phyloP scores from a whole-genome alignment of 1,284 basidiomycete genomes.

The Testicularia cyperi region DNA sequence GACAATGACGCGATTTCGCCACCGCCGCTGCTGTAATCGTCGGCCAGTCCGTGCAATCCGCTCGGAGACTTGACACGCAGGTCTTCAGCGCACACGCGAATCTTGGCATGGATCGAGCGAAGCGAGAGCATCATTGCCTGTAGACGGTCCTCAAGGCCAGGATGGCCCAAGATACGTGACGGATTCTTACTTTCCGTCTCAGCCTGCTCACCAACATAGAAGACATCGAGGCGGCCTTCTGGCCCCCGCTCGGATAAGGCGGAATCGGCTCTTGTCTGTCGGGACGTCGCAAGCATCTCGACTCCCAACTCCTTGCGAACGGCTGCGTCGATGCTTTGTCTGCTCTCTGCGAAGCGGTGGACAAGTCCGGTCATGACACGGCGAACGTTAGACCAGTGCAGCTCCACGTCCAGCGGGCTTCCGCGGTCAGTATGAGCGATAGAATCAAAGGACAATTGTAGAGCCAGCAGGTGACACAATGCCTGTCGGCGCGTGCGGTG shows the following conservation, averaged over 20 bases:
- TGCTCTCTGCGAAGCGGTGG: neutral
- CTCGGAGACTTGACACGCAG: conserved; percentile 26
- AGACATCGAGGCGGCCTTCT: too few relatives aligned
- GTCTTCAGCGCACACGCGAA: conserved; percentile 53
- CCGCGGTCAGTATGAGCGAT: neutral
- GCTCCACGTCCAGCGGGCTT: neutral
- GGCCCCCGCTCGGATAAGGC: too few relatives aligned
- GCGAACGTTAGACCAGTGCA: neutral
- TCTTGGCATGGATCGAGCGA: conserved; percentile 57
- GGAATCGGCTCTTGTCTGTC: too few relatives aligned
- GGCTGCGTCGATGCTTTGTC: neutral
- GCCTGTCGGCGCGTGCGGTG: conserved; percentile 37
- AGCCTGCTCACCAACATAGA: too few relatives aligned
- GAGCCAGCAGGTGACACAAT: conserved; percentile 44
- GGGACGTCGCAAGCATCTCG: conserved; percentile 4
- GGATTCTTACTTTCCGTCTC: too few relatives aligned
- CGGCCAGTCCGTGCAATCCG: conserved; percentile 41
- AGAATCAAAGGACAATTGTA: conserved; percentile 7
- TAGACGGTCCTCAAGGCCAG: conserved; percentile 48
- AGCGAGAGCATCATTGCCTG: conserved; percentile 47
- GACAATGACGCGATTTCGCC: too few relatives aligned
- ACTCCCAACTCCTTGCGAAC: conserved; percentile 19
- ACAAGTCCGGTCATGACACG: neutral
- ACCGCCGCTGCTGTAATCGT: neutral
- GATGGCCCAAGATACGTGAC: conserved; percentile 11